Evolutionary conservation across 768 basidiomycete species (phyloP), one percentile per base, ranked within the genome.

Genomic region (Cyclocybe aegerita): DNA sequence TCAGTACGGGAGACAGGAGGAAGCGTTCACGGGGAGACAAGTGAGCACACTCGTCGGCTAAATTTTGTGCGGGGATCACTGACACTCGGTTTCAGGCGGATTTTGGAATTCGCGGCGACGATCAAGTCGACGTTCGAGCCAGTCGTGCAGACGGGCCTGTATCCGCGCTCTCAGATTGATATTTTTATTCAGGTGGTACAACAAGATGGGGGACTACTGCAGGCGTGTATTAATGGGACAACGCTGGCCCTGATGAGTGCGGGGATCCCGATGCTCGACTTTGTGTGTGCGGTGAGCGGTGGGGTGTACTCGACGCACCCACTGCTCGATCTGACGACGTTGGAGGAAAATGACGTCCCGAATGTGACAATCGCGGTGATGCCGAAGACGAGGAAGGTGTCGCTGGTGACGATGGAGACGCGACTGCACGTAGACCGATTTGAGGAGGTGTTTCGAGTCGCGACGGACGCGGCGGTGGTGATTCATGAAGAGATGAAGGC

Each of bases 101-200:
- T 91, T 55, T 74, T 90, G 53, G 97, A 99, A 70, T 76, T 97
- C 55, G 90, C 88, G 9, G 77, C 91, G 2, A 83, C 86, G 16
- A 85, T 98, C 55, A 90, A 92, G 71, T 86, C 91, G 30, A 98
- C 97, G 0, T 98, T 99, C 64, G 96, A 98, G 64, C 93, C 95
- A 37, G 93, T 96, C 48, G 82, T 99, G 16, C 90, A 93, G 65
- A 88, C 90, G 6, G 80, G 79, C 53, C 80, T 99, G 41, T 98
- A 97, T 70, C 96, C 96, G 15, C 86, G 97, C 43, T 90, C 90
- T 32, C 86, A 94, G 65, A 97, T 99, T 65, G 92, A 96, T 70
- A 86, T 99, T 53, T 90, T 86, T 67, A 78, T 99, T 6, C 93
- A 96, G 66, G 86, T 99, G 29, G 72, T 97, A 35, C 91, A 97